These are phyloP conservation scores for Gossypium turneri DNA, from an alignment of 345 rosid genomes.

Conservation along the genomic window DNA sequence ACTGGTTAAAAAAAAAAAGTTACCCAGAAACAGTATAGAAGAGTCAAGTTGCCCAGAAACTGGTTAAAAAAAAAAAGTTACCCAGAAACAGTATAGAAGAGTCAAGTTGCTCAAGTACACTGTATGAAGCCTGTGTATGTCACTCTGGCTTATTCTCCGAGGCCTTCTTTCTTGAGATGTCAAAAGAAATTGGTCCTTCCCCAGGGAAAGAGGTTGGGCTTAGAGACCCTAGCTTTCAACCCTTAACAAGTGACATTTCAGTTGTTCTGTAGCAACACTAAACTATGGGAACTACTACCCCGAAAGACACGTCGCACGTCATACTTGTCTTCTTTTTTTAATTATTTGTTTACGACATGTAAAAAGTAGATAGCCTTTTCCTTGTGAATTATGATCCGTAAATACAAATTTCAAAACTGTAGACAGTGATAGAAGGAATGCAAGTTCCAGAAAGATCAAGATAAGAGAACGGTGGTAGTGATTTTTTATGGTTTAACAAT, in stretches of 20 bases:
- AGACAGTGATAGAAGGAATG: not conserved
- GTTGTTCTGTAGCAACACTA: not conserved
- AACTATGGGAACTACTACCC: not conserved
- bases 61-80: not conserved
- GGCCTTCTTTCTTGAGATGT: slow-evolving; percentile 2
- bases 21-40: not conserved
- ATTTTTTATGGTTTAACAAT: not conserved
- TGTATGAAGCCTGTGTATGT: slow-evolving; percentile 6
- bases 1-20: not conserved
- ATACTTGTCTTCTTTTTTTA: not conserved
- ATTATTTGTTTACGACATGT: too few species aligned
- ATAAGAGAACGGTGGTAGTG: not conserved
- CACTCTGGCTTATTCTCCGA: slow-evolving; percentile 7
- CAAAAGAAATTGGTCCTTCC: slow-evolving; percentile 18
- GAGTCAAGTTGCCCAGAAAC: not conserved
- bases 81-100: not conserved
- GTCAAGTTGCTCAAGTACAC: not conserved
- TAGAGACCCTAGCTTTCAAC: not conserved
- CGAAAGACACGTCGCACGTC: not conserved
- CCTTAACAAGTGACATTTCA: slow-evolving; percentile 10
- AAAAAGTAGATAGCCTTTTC: not conserved
- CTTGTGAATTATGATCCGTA: not conserved
- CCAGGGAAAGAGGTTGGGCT: not conserved
- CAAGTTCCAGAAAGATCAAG: not conserved
- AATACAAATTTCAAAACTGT: not conserved